phyloP scores from a whole-genome alignment of 1,139 yeast species.

The Geotrichum reessii region DNA sequence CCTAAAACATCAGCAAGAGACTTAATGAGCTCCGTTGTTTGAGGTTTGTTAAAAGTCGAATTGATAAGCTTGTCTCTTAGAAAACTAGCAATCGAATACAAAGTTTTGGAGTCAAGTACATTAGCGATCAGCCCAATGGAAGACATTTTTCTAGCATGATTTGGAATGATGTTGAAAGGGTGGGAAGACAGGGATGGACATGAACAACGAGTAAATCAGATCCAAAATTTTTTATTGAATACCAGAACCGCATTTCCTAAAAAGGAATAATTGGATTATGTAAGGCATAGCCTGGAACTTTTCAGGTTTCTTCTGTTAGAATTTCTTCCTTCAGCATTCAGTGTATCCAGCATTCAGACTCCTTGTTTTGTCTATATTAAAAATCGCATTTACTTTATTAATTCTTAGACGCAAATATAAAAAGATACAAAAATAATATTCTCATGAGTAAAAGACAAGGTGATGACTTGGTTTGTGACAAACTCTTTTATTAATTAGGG shows the following conservation, averaged over 20 bases:
- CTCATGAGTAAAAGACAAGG: neutral
- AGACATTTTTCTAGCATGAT: slow-evolving; percentile 9
- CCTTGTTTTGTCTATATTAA: neutral
- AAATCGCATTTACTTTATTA: neutral
- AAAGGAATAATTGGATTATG: neutral
- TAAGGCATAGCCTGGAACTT: neutral
- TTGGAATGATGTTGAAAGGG: neutral
- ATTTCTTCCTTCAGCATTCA: neutral
- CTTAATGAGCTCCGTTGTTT: neutral
- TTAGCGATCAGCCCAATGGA: slow-evolving; percentile 11
- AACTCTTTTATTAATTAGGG: neutral
- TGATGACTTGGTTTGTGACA: neutral
- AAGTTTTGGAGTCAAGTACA: slow-evolving; percentile 11
- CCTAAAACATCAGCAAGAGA: slow-evolving; percentile 11
- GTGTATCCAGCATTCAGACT: too few relatives aligned
- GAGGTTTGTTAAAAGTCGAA: neutral
- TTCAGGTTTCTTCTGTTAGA: neutral
- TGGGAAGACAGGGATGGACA: neutral
- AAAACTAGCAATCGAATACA: slow-evolving; percentile 12
- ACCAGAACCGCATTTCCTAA: neutral
- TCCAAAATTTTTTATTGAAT: neutral
- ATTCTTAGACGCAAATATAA: neutral
- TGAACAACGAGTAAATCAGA: neutral
- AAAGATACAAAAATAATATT: neutral
- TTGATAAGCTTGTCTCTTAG: slow-evolving; percentile 7